These are phyloP conservation scores for Geotrichum histeridarum DNA, from an alignment of 1,139 yeast species.

Conservation along the genomic window DNA sequence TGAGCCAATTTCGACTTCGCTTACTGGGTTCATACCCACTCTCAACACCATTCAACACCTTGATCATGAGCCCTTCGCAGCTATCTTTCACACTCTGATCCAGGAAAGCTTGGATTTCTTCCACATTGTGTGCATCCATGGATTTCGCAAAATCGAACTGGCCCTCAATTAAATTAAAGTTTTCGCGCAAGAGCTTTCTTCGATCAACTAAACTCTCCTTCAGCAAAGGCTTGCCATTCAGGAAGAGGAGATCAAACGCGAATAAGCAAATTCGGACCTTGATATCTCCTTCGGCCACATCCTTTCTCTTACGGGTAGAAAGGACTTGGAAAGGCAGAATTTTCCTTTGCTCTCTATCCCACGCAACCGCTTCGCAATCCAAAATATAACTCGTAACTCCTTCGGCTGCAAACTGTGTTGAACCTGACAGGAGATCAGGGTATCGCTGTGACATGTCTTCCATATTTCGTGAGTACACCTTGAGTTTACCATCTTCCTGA, in stretches of 20 bases:
- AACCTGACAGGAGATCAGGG: constrained; percentile 76
- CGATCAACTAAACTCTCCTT: constrained; percentile 67
- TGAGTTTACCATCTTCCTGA: constrained; percentile 57
- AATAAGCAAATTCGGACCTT: constrained; percentile 87
- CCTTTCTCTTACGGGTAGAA: constrained; percentile 90
- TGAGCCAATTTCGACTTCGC: constrained; percentile 92
- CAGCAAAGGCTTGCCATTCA: constrained; percentile 66
- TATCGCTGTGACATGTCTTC: constrained; percentile 96
- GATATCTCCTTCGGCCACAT: constrained; percentile 78
- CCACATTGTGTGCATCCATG: constrained; percentile 67
- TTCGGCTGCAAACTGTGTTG: constrained; percentile 53
- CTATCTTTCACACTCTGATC: constrained; percentile 86
- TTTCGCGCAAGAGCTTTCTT: constrained; percentile 52
- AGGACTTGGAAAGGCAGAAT: constrained; percentile 89
- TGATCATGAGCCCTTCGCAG: constrained; percentile 96
- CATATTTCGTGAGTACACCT: constrained; percentile 85
- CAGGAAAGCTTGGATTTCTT: constrained; percentile 69
- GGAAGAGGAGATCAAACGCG: constrained; percentile 79
- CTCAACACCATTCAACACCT: constrained; percentile 74
- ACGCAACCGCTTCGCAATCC: constrained; percentile 98
- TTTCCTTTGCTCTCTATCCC: constrained; percentile 71
- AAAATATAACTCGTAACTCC: constrained; percentile 55
- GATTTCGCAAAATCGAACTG: constrained; percentile 77
- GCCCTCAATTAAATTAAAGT: constrained; percentile 62
- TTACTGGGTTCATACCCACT: constrained; percentile 91